Evolutionary conservation across 2,329 filamentous ascomycete species (phyloP), one percentile per base, ranked within the genome.

Genomic region (Camillea tinctor): DNA sequence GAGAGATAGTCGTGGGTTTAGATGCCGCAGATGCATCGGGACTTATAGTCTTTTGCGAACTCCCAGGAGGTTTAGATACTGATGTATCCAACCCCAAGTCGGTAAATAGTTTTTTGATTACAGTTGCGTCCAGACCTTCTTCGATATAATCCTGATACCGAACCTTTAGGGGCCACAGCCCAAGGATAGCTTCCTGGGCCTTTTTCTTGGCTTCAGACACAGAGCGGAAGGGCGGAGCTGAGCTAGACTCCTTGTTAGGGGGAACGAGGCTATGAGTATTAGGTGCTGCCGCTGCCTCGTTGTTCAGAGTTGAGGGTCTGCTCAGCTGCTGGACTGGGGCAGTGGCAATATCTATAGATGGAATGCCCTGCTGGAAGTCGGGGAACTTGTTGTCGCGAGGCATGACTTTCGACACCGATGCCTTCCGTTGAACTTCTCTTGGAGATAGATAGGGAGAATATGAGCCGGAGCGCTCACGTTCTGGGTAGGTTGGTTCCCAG

Each of bases 131-230:
- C 50, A 94, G 81, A 0, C 91, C 90, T 72, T 94, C 90, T 11
- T 86, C 81, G 13, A 93, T 78, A 59, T 94, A 88, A 61, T 91
- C 84, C 57, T 89, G 82, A 69, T 88, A 96, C 20, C 86, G 85
- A 60, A 96, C 86, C 54, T 91, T 89, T 60, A 91, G 73, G 1
- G 82, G 80, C 76, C 80, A 82, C 2, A 93, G 77, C 44, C 84
- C 82, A 26, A 91, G 74, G 48, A 93, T 86, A 3, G 90, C 88
- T 22, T 85, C 84, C 69, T 87, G 84, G 0, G 90, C 90, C 64
- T 84, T 80, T 63, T 83, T 85, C 57, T 79, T 83, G 30, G 77
- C 80, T 56, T 82, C 79, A 4, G 73, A 61, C 4, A 79, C 50
- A 0, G 73, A 74, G 49, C 64, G 69, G 55, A 72, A 74, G 4